Evolutionary conservation across 352 stramenopile genomes (phyloP), one percentile per base, ranked within the genome.

Genomic region (Phytophthora hybrid): DNA sequence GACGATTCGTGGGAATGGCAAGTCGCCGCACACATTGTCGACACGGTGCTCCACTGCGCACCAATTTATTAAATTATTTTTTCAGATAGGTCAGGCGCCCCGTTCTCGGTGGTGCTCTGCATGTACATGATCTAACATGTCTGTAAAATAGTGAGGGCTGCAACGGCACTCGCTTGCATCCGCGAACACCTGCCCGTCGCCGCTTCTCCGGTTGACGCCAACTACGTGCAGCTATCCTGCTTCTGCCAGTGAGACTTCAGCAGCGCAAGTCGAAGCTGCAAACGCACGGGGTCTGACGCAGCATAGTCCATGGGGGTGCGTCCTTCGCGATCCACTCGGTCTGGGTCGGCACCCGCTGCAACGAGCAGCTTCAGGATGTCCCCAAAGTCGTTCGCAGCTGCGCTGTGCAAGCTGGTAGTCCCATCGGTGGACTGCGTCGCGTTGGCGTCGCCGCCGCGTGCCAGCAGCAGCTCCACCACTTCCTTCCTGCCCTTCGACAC

Each of bases 231-330:
- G 23, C 31, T 47, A 34, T 80, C 76, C 61, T 84, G 64, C 60
- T 79, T 78, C 62, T 87, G 77, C 81, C 81, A 89, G 71, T 87
- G 81, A 37, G 63, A 75, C 75, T 89, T 89, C 52, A 89, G 77
- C 70, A 89, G 59, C 49, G 79, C 81, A 49, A 87, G 79, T 13
- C 78, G 71, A 23, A 89, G 63, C 60, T 89, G 78, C 16, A 87
- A 76, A n/a, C 79, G 75, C 58, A 87, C 73, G 29, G 77, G 69
- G 60, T 89, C 77, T 13, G 70, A 82, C 8, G 77, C 66, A 3
- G 81, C 79, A 66, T 87, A 89, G 58, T 87, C 72, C 64, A 87
- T 76, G 2, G 81, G 69, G 2, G 67, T 82, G 21, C 63, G 79
- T 19, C 78, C 70, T 37, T 87, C 67, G 26, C 66, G 65, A 65